Evolutionary conservation across 345 rosid species (phyloP).

Genomic region (Cardamine resedifolia): DNA sequence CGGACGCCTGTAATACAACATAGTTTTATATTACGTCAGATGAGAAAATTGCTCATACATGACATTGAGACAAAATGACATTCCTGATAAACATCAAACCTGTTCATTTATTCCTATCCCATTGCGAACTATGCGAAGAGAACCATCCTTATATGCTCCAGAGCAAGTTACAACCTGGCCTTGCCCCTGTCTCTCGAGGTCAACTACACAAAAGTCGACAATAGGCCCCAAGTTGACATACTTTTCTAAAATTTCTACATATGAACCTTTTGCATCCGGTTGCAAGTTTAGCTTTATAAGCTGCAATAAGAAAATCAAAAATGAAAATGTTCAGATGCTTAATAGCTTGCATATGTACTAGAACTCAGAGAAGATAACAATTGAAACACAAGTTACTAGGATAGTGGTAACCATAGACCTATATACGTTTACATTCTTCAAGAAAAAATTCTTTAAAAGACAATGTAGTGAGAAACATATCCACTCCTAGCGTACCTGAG

Average conservation of each 20-base stretch:
- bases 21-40: conserved; percentile 4
- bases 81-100: conserved; percentile 42
- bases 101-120: conserved; percentile 98
- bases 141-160: conserved; percentile 97
- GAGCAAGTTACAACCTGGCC: conserved; percentile 98
- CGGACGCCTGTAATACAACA: conserved; percentile 67
- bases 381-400: conserved; percentile 11
- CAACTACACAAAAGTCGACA: conserved; percentile 88
- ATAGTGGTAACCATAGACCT: conserved; percentile 2
- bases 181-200: conserved; percentile 99
- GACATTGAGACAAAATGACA: conserved; percentile 5
- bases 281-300: conserved; percentile 80
- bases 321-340: conserved; percentile 1
- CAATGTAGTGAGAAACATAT: not conserved
- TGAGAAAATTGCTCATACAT: not conserved
- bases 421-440: not conserved
- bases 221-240: conserved; percentile 96
- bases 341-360: not conserved
- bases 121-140: conserved; percentile 90
- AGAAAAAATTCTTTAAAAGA: not conserved
- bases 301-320: conserved; percentile 42
- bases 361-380: not conserved
- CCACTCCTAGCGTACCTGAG: conserved; percentile 55
- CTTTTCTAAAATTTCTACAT: conserved; percentile 80
- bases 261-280: conserved; percentile 89